A percentile compares a stretch with the other conserved stretches of the same genome.
These are phyloP conservation scores for Polyporus tsugae DNA, from an alignment of 1,284 basidiomycete species.

Conservation along the genomic window DNA sequence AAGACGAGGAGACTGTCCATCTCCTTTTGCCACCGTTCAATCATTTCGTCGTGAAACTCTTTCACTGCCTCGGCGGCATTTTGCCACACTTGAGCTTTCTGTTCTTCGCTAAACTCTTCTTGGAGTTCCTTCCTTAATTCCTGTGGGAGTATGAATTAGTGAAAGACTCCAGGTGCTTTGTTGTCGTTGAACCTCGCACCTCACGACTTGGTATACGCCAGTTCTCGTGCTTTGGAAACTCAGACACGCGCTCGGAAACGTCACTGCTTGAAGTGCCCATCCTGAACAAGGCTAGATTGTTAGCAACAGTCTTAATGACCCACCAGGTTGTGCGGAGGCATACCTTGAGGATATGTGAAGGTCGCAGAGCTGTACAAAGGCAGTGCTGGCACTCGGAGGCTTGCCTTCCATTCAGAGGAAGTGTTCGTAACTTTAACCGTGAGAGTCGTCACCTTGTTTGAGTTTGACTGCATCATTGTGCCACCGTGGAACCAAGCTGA, in stretches of 20 bases:
- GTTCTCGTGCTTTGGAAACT: neutral
- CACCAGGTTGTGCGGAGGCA: neutral
- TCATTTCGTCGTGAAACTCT: slow-evolving; percentile 13
- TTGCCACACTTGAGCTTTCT: slow-evolving; percentile 9
- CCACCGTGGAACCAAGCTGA: no score
- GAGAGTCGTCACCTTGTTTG: no score
- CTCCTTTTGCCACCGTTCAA: slow-evolving; percentile 26
- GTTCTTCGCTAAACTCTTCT: slow-evolving; percentile 6
- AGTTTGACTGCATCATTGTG: no score
- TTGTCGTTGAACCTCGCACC: neutral
- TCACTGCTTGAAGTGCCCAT: neutral
- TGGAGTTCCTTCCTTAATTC: slow-evolving; percentile 7
- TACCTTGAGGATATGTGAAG: neutral
- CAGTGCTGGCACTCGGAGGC: no score
- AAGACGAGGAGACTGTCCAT: slow-evolving; percentile 31
- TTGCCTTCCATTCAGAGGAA: no score
- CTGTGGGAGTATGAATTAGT: neutral
- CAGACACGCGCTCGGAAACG: neutral
- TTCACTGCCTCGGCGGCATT: slow-evolving; percentile 5
- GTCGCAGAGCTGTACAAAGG: neutral
- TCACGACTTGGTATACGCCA: neutral
- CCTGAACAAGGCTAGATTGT: neutral
- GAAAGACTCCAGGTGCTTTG: neutral
- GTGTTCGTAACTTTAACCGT: no score
- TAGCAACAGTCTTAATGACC: neutral